Base-by-base conservation (phyloP, 805 yeast species). In the Candida alai region DNA sequence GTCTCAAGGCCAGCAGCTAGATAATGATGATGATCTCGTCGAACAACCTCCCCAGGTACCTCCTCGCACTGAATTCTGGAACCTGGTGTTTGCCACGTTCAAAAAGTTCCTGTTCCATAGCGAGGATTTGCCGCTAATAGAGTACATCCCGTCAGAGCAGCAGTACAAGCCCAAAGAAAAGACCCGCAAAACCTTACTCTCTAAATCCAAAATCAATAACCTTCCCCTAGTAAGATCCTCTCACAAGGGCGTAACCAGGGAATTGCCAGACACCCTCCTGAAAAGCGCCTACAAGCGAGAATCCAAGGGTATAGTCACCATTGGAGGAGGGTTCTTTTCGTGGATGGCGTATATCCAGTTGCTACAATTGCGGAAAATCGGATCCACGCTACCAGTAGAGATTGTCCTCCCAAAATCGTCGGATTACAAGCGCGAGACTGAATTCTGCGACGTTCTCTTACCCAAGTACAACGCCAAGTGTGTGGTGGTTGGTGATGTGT, bases 291-390 rank as follows among this genome's bases (percentile, higher is more conserved):
- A 30, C 3, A 61, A 60, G 41, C 37, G 47, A n/a, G 59, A 51
- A 5, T 42, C 62, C 1, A 43, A 45, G 18, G 72, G 72, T 9
- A 58, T 56, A 37, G 78, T 74, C n/a, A 51, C 73, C 21, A 71
- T 74, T 24, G 80, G 80, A 5, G 74, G 80, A 13, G 74, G 72
- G 1, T 51, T 65, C 40, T 74, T 61, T 43, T 58, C 70, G 26
- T 71, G 78, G 76, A 54, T 74, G 30, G 58, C 76, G 4, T 59
- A 65, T 41, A 44, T 74, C 24, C 73, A 65, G 25, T 67, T 74
- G 22, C 56, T 58, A 39, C 78, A 74, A 45, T 53, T 65, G 26
- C 49, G 77, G 21, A 54, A 59, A 6, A 44, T 60, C 1, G 76
- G 76, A 2, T 57, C 70, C 11, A 53, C 46, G 9, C 42, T 70